These are phyloP conservation scores for Backusella mclennaniae DNA, from an alignment of 192 early-diverging fungal genomes.

Conservation along the genomic window DNA sequence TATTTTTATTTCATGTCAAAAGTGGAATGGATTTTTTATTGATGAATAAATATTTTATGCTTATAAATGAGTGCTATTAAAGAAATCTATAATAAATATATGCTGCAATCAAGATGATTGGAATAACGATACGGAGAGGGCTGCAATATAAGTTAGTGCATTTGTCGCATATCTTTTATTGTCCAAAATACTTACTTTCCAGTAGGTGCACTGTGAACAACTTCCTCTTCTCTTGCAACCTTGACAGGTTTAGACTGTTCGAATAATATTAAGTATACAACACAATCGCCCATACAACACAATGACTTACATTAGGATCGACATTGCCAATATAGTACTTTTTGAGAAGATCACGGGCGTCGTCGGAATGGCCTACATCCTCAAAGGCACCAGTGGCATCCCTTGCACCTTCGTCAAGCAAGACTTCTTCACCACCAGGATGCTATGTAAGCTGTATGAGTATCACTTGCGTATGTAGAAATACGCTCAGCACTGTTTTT, in stretches of 20 bases:
- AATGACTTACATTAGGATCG: constrained; percentile 47
- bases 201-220: neutral
- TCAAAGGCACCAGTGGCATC: constrained; percentile 95
- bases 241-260: constrained; percentile 31
- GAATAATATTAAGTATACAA: neutral
- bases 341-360: constrained; percentile 84
- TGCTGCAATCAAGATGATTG: constrained; percentile 12
- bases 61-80: neutral
- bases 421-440: constrained; percentile 98
- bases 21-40: neutral
- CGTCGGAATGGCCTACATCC: constrained; percentile 95
- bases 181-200: constrained; percentile 35
- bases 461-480: neutral
- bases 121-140: constrained; percentile 22
- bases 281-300: neutral
- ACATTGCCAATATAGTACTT: constrained; percentile 74
- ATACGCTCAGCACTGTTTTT: neutral
- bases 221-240: neutral
- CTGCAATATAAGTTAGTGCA: neutral
- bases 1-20: neutral
- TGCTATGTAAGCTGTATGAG: constrained; percentile 58
- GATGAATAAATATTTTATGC: neutral
- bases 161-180: neutral
- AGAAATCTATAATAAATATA: constrained; percentile 19
- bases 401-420: constrained; percentile 86